Evolutionary conservation across 352 stramenopile genomes (phyloP), one percentile per base, ranked within the genome.

Genomic region (Thalassiosira sp.): DNA sequence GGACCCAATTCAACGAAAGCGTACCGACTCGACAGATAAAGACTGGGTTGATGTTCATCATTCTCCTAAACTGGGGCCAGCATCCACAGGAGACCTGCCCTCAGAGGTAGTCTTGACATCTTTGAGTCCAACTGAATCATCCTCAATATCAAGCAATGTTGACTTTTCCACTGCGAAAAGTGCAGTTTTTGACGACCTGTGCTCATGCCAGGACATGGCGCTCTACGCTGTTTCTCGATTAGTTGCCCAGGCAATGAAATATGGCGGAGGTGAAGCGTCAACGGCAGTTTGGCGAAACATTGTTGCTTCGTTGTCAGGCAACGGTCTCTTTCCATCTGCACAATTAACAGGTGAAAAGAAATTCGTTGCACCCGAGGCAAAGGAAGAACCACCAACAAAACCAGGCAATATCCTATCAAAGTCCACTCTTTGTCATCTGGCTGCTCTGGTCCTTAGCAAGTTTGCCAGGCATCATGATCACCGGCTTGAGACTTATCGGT

Each of bases 241-340:
- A 20, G 80, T 93, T 11, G 75, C 72, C 3, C 83, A 87, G 68
- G 82, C 84, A 1, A 92, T 93, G 88, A 88, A 82, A 52, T 76
- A 81, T 33, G 86, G 84, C 37, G 88, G 86, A 31, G 88, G 84
- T 16, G 88, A 91, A 80, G 71, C 79, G 13, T 90, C 86, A 31
- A 90, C 85, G 10, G 16, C 75, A 8, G 62, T 92, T 15, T 93
- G 86, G 86, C 61, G 81, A 28, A 77, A 43, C 45, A 65, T 92
- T 43, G 46, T 92, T 49, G 24, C 65, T 46, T 72, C 76, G 16
- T 46, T 77, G 10, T 79, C 73, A 43, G 68, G 58, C 18, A 68
- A 59, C n/a, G 20, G 22, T 46, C 18, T 52, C 6, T 37, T 46
- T 20, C 48, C 27, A 42, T 49, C 51, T 18, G 31, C 27, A 49